Evolutionary conservation across 2,329 filamentous ascomycete species (phyloP).

Genomic region (Endocalyx cinctus): DNA sequence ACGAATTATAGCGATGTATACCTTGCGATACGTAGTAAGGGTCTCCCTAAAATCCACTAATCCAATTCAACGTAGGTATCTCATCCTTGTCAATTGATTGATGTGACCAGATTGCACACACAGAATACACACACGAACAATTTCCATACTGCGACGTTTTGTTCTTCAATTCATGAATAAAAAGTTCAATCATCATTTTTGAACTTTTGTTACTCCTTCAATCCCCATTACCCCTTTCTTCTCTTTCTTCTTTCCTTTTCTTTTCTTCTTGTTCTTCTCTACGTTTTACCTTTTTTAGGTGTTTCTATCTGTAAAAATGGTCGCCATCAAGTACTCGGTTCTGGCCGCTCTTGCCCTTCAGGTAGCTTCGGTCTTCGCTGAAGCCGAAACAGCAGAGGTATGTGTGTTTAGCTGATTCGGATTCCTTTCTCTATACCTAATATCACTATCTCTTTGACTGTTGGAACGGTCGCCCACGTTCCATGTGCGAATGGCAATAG

Average conservation of each 20-base stretch:
- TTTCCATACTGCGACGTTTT: too few species aligned
- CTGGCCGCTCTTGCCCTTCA: slow-evolving; percentile 29
- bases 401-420: not conserved
- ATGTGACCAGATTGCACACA: not conserved
- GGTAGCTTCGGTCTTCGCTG: slow-evolving; percentile 27
- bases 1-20: too few species aligned
- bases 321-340: slow-evolving; percentile 28
- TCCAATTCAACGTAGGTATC: too few species aligned
- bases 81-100: slow-evolving; percentile 1
- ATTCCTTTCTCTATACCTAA: too few species aligned
- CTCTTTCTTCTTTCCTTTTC: not conserved
- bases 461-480: too few species aligned
- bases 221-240: not conserved
- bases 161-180: not conserved
- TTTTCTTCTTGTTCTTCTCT: not conserved
- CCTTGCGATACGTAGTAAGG: too few species aligned
- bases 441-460: too few species aligned
- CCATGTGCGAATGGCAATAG: not conserved
- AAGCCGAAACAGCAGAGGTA: slow-evolving; percentile 22
- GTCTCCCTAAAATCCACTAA: too few species aligned
- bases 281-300: slow-evolving; percentile 1
- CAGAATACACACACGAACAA: too few species aligned
- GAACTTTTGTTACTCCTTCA: not conserved
- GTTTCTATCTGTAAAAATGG: slow-evolving; percentile 20
- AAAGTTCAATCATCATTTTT: not conserved